Conservation (phyloP, 768 basidiomycete species). For the Russula sp. region DNA sequence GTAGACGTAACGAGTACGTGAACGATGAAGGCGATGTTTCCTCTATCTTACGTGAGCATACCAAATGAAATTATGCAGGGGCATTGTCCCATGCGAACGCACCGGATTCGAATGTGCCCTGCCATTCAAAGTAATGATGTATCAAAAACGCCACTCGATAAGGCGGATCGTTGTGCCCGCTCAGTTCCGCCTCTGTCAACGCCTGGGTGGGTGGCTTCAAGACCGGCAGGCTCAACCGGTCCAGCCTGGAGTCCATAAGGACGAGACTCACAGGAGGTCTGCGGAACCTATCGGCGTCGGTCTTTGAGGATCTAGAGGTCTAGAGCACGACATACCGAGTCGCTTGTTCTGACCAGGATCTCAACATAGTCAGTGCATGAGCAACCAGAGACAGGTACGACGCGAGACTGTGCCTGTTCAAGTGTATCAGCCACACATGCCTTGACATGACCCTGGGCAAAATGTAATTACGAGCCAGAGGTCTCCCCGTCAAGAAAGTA, state of each 20-base stretch:
- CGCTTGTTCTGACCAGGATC: conserved; percentile 4
- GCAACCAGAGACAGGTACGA: conserved; percentile 19
- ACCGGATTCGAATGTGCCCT: conserved; percentile 15
- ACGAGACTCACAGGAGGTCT: conserved; percentile 14
- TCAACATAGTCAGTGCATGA: conserved; percentile 6
- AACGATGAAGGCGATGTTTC: neutral
- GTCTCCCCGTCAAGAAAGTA: conserved; percentile 15
- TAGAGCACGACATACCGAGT: conserved; percentile 7
- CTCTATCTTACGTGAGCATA: neutral
- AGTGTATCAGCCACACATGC: neutral
- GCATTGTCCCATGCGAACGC: neutral
- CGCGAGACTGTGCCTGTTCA: conserved; percentile 8
- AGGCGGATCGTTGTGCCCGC: neutral
- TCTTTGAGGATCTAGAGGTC: neutral
- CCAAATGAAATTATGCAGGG: neutral
- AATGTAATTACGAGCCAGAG: conserved; percentile 1
- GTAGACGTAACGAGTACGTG: neutral
- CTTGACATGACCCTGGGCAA: neutral
- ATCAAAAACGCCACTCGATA: conserved; percentile 12
- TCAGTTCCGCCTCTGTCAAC: neutral
- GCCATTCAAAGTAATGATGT: conserved; percentile 20
- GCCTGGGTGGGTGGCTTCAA: neutral
- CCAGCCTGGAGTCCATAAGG: conserved; percentile 19
- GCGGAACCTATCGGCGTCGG: neutral
- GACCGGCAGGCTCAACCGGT: conserved; percentile 12